These are phyloP conservation scores for Cladosporium sp. DNA, from an alignment of 2,329 filamentous ascomycete genomes.

Conservation along the genomic window DNA sequence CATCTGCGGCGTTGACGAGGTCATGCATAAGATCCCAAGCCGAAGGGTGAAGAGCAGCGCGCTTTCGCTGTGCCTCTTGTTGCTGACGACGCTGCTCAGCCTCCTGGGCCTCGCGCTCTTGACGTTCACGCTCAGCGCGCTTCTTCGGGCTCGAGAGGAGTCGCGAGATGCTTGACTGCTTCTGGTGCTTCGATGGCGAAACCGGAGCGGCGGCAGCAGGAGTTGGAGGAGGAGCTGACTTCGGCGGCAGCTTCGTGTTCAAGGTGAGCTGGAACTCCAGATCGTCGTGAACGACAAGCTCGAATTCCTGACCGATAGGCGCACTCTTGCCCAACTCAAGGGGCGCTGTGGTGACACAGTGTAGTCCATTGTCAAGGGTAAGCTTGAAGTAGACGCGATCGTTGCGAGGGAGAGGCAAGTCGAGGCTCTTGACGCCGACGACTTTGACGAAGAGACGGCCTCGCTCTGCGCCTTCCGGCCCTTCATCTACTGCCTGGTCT, in stretches of 20 bases:
- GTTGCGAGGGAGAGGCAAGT: constrained; percentile 84
- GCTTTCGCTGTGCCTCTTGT: constrained; percentile 50
- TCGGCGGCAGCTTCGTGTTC: constrained; percentile 88
- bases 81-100: constrained; percentile 46
- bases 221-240: constrained; percentile 50
- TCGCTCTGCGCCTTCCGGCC: constrained; percentile 74
- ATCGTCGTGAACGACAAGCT: constrained; percentile 93
- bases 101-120: constrained; percentile 79
- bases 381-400: constrained; percentile 93
- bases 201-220: constrained; percentile 40
- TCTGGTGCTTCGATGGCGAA: constrained; percentile 67
- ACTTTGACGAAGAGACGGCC: constrained; percentile 97
- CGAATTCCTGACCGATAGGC: constrained; percentile 96
- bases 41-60: constrained; percentile 64
- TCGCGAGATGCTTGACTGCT: constrained; percentile 85
- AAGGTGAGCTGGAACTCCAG: constrained; percentile 98
- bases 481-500: constrained; percentile 61
- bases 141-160: constrained; percentile 95
- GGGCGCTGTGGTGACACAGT: constrained; percentile 96
- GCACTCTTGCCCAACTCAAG: constrained; percentile 88
- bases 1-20: constrained; percentile 79
- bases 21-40: constrained; percentile 86
- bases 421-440: constrained; percentile 94
- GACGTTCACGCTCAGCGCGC: constrained; percentile 88
- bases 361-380: constrained; percentile 95